Conservation (phyloP, 495 filamentous ascomycete species). For the Penicillium dipodomyicola region DNA sequence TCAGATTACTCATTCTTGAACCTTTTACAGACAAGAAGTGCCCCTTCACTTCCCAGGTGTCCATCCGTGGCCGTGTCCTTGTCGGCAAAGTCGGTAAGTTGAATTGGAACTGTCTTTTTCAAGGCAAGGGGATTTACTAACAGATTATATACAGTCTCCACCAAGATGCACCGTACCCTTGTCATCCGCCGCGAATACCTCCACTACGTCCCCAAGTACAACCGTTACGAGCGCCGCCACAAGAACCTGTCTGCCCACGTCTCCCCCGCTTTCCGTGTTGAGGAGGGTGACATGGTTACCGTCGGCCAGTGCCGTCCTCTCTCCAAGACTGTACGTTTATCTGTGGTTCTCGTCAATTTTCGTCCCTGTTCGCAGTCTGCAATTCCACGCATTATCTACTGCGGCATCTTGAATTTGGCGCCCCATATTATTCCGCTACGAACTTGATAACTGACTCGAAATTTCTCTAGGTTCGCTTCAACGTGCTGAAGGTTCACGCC, state of each 20-base stretch:
- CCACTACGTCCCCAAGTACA: conserved; percentile 98
- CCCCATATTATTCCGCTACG: neutral
- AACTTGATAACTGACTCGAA: conserved; percentile 22
- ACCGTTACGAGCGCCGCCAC: conserved; percentile 99
- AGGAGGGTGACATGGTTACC: conserved; percentile 97
- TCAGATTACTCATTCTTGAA: conserved; percentile 31
- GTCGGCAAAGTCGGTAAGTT: conserved; percentile 74
- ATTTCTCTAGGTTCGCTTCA: conserved; percentile 83
- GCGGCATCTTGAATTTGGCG: neutral
- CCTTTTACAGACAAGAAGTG: conserved; percentile 91
- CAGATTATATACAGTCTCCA: conserved; percentile 59
- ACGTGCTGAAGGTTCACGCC: conserved; percentile 73
- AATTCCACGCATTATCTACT: neutral
- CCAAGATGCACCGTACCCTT: conserved; percentile 99
- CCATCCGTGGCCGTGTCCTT: conserved; percentile 99
- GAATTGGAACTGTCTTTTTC: neutral
- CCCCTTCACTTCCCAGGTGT: conserved; percentile 96
- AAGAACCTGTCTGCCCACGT: conserved; percentile 99
- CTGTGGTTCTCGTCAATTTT: neutral
- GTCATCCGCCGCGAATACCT: conserved; percentile 99
- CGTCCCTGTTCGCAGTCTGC: neutral
- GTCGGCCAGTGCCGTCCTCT: conserved; percentile 98
- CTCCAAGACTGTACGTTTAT: conserved; percentile 88
- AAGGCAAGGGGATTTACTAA: neutral
- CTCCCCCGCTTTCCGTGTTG: conserved; percentile 98